Evolutionary conservation across 2,329 filamentous ascomycete genomes (phyloP).

Genomic region (Ceratocystis eucalypticola): DNA sequence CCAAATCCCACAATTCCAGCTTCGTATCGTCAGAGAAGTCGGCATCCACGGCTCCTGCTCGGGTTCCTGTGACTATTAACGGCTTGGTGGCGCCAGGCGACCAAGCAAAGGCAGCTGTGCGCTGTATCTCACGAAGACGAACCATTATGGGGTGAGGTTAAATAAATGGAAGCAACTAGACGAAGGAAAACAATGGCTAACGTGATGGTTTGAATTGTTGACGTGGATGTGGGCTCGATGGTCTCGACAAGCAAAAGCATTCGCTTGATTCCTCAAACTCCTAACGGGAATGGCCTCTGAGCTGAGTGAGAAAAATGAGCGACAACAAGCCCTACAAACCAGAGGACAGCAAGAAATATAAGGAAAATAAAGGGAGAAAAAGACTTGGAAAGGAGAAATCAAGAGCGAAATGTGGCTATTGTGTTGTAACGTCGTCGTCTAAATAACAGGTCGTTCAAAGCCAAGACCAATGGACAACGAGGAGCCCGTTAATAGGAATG

Average conservation of each 20-base stretch:
- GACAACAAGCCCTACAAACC: conserved; percentile 14
- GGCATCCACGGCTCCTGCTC: conserved; percentile 86
- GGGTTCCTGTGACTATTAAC: conserved; percentile 81
- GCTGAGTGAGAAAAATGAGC: not conserved
- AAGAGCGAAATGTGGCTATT: not conserved
- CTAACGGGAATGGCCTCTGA: not conserved
- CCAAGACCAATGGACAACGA: not conserved
- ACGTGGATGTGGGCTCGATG: not conserved
- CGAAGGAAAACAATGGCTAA: conserved; percentile 4
- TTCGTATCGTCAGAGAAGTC: conserved; percentile 97
- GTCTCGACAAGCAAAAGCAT: conserved; percentile 4
- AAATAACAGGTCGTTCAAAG: conserved; percentile 1
- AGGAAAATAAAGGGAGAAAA: not conserved
- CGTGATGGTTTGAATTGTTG: not conserved
- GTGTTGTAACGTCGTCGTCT: not conserved
- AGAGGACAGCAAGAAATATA: conserved; percentile 14
- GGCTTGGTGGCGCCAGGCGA: conserved; percentile 68
- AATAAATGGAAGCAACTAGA: not conserved
- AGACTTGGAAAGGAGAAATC: conserved; percentile 1
- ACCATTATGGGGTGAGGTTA: conserved; percentile 52
- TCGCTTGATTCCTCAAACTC: not conserved
- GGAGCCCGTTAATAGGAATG: not conserved
- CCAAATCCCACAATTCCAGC: conserved; percentile 90
- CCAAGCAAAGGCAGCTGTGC: conserved; percentile 96
- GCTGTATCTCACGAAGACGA: conserved; percentile 86